These are phyloP conservation scores for Dryas alaskensis DNA, from an alignment of 306 rosid genomes.

Conservation along the genomic window DNA sequence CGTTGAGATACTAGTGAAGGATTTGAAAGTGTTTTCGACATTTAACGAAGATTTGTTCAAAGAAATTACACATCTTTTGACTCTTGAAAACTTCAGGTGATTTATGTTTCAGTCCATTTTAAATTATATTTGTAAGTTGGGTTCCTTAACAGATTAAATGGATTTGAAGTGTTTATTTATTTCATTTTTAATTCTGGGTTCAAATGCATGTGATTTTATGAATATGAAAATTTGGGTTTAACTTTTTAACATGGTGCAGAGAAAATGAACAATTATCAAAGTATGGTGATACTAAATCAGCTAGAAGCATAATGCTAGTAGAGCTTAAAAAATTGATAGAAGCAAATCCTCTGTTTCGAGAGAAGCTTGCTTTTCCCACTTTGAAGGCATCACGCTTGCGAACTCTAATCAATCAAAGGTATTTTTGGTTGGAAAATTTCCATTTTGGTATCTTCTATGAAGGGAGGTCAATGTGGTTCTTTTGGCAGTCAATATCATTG, in stretches of 20 bases:
- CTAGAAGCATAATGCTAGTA: slow-evolving; percentile 25
- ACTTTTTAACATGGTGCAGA: slow-evolving; percentile 11
- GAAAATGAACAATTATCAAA: slow-evolving; percentile 30
- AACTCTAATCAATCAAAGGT: slow-evolving; percentile 31
- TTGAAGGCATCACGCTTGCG: slow-evolving; percentile 23
- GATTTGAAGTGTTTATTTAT: not conserved
- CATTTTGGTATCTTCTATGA: not conserved
- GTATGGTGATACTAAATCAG: slow-evolving; percentile 28
- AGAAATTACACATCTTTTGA: slow-evolving; percentile 27
- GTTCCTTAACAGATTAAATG: not conserved
- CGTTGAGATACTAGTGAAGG: slow-evolving; percentile 29
- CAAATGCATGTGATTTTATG: not conserved
- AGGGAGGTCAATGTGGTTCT: not conserved
- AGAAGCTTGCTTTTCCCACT: slow-evolving; percentile 27
- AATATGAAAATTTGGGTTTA: not conserved
- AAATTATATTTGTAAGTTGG: not conserved
- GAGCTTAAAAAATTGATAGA: slow-evolving; percentile 30
- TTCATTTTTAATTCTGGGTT: not conserved
- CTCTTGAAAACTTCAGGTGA: slow-evolving; percentile 28
- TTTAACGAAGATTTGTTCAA: slow-evolving; percentile 28
- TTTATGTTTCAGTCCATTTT: not conserved
- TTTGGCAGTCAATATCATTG: not conserved
- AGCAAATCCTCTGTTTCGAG: slow-evolving; percentile 27
- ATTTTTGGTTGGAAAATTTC: not conserved
- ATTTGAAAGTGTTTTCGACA: slow-evolving; percentile 23